phyloP scores from a whole-genome alignment of 768 basidiomycete species.

The Lepiota brunneoincarnata region DNA sequence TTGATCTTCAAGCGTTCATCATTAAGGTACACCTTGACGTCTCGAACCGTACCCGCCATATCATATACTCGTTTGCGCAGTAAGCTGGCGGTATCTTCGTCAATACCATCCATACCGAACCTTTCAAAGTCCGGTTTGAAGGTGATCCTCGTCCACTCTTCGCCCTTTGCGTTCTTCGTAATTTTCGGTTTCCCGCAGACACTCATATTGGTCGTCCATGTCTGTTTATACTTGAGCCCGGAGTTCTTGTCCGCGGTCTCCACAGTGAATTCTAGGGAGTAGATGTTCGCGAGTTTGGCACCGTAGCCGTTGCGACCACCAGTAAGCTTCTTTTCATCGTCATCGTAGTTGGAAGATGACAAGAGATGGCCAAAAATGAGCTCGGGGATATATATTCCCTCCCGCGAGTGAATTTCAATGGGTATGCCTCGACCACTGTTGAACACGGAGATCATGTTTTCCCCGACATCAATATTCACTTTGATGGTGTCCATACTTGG shows the following conservation, averaged over 20 bases:
- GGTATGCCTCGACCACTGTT: slow-evolving; percentile 98
- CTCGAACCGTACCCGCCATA: slow-evolving; percentile 92
- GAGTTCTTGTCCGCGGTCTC: slow-evolving; percentile 92
- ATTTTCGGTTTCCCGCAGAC: slow-evolving; percentile 89
- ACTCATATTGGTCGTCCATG: slow-evolving; percentile 92
- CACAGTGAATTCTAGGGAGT: slow-evolving; percentile 92
- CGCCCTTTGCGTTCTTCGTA: slow-evolving; percentile 81
- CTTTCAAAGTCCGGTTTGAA: slow-evolving; percentile 91
- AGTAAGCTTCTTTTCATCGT: slow-evolving; percentile 97
- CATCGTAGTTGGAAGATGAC: slow-evolving; percentile 96
- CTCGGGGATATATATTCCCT: slow-evolving; percentile 95
- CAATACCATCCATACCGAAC: slow-evolving; percentile 90
- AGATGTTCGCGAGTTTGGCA: slow-evolving; percentile 97
- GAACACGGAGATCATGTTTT: slow-evolving; percentile 84
- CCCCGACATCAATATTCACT: slow-evolving; percentile 81
- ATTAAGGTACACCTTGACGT: slow-evolving; percentile 91
- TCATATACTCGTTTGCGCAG: slow-evolving; percentile 95
- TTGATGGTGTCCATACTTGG: slow-evolving; percentile 88
- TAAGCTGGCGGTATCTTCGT: slow-evolving; percentile 86
- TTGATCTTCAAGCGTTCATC: slow-evolving; percentile 91
- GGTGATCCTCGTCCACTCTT: slow-evolving; percentile 91
- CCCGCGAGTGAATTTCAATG: slow-evolving; percentile 89
- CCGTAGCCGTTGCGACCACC: slow-evolving; percentile 99
- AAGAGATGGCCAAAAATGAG: slow-evolving; percentile 95
- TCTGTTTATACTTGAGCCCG: slow-evolving; percentile 90